Evolutionary conservation across 2,329 filamentous ascomycete genomes (phyloP).

Genomic region (Colletotrichum australisinense): DNA sequence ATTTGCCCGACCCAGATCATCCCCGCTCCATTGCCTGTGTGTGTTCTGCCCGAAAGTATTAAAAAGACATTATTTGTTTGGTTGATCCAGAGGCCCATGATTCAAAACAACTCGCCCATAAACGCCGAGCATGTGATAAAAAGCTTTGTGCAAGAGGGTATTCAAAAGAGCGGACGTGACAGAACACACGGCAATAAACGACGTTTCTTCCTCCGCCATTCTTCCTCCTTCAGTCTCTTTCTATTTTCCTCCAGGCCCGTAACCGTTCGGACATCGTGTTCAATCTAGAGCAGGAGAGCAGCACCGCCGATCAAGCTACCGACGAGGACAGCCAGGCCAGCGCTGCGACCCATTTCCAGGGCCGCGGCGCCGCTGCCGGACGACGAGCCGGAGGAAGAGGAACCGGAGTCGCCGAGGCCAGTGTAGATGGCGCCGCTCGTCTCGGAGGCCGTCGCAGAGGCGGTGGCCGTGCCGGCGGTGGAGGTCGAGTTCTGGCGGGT

Average conservation of each 20-base stretch:
- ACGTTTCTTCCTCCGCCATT: neutral
- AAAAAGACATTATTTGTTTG: conserved; percentile 28
- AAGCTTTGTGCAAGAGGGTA: conserved; percentile 31
- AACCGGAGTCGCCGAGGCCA: conserved; percentile 39
- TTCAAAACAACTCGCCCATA: conserved; percentile 1
- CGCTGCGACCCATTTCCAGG: conserved; percentile 49
- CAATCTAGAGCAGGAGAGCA: conserved; percentile 46
- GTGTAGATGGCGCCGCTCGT: conserved; percentile 52
- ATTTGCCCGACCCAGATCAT: neutral
- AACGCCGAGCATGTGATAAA: conserved; percentile 33
- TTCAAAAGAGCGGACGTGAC: conserved; percentile 30
- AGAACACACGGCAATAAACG: conserved; percentile 16
- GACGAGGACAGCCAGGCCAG: conserved; percentile 51
- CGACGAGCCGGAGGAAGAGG: conserved; percentile 30
- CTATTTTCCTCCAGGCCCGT: too few relatives aligned
- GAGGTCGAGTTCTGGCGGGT: conserved; percentile 67
- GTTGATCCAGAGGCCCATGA: neutral
- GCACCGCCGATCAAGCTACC: conserved; percentile 53
- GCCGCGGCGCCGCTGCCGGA: conserved; percentile 42
- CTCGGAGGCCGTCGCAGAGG: conserved; percentile 46
- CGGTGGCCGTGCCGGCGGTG: conserved; percentile 53
- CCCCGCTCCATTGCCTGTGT: conserved; percentile 6
- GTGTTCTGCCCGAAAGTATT: conserved; percentile 27
- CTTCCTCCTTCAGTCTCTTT: neutral
- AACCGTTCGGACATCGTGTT: neutral